These are phyloP conservation scores for Xanthoconium stramineum DNA, from an alignment of 768 basidiomycete species.

Conservation along the genomic window DNA sequence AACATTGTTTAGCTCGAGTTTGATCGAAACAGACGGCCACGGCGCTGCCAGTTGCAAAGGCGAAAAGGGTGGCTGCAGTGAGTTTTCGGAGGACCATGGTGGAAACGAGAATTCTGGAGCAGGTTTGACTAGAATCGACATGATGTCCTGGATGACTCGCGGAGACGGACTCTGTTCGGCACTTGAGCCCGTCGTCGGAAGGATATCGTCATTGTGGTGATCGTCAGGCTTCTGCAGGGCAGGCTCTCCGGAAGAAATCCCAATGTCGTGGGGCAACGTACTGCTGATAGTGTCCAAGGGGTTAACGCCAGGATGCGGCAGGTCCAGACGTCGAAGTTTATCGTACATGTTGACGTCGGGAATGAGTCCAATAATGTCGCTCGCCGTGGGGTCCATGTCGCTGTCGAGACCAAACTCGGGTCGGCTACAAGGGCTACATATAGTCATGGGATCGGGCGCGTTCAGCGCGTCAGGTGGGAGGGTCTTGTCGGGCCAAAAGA, in stretches of 20 bases:
- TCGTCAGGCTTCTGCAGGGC: background rate
- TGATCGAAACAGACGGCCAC: background rate
- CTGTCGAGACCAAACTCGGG: slow-evolving; percentile 6
- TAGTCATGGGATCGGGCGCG: background rate
- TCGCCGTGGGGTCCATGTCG: slow-evolving; percentile 8
- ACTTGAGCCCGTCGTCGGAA: background rate
- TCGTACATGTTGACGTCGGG: slow-evolving; percentile 38
- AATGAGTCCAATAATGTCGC: slow-evolving; percentile 23
- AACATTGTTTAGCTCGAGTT: background rate
- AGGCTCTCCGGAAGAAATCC: background rate
- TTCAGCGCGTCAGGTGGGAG: background rate
- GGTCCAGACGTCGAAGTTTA: slow-evolving; percentile 12
- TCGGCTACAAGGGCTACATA: background rate
- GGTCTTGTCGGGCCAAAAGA: background rate
- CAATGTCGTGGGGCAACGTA: background rate
- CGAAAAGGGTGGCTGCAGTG: slow-evolving; percentile 1
- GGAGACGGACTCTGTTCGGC: slow-evolving; percentile 23
- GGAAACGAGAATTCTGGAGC: slow-evolving; percentile 5
- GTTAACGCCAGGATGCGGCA: slow-evolving; percentile 33
- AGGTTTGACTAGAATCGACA: slow-evolving; percentile 28
- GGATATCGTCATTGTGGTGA: background rate
- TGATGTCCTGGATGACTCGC: slow-evolving; percentile 30
- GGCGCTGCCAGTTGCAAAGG: background rate
- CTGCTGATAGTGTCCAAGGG: slow-evolving; percentile 36
- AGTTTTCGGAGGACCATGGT: slow-evolving; percentile 5